Evolutionary conservation across 495 filamentous ascomycete genomes (phyloP).

Genomic region (Thermochaetoides thermophila): DNA sequence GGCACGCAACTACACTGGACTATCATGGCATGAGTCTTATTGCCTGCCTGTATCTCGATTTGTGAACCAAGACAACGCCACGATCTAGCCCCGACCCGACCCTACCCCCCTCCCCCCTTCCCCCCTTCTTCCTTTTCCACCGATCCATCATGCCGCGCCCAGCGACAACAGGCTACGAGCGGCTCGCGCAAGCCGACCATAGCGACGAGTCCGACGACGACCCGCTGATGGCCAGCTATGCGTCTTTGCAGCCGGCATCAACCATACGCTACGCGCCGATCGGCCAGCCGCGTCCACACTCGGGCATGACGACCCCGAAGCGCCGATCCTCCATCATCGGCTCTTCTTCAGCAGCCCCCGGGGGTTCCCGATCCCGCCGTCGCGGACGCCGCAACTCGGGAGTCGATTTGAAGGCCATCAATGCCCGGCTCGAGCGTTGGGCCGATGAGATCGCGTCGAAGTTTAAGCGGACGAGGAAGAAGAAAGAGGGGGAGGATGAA

Average conservation of each 20-base stretch:
- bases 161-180: conserved; percentile 79
- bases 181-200: conserved; percentile 81
- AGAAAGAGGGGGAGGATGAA: conserved; percentile 59
- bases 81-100: too few relatives aligned
- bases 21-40: too few relatives aligned
- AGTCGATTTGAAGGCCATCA: conserved; percentile 97
- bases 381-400: conserved; percentile 68
- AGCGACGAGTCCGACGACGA: conserved; percentile 60
- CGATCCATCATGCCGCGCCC: conserved; percentile 33
- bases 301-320: conserved; percentile 43
- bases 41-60: too few relatives aligned
- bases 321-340: too few relatives aligned
- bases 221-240: conserved; percentile 39
- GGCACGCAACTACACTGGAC: too few relatives aligned
- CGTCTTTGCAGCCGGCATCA: conserved; percentile 44
- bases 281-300: conserved; percentile 42
- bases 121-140: too few relatives aligned
- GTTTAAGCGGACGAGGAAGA: conserved; percentile 76
- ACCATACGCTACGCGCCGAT: conserved; percentile 57
- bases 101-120: too few relatives aligned
- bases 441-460: conserved; percentile 95
- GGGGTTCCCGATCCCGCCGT: conserved; percentile 27
- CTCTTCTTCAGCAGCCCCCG: background rate
- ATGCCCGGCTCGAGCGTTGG: conserved; percentile 90
- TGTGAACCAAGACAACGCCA: too few relatives aligned